These are phyloP conservation scores for Cryptosporidium bovis DNA, from an alignment of 169 alveolate species.

Conservation along the genomic window DNA sequence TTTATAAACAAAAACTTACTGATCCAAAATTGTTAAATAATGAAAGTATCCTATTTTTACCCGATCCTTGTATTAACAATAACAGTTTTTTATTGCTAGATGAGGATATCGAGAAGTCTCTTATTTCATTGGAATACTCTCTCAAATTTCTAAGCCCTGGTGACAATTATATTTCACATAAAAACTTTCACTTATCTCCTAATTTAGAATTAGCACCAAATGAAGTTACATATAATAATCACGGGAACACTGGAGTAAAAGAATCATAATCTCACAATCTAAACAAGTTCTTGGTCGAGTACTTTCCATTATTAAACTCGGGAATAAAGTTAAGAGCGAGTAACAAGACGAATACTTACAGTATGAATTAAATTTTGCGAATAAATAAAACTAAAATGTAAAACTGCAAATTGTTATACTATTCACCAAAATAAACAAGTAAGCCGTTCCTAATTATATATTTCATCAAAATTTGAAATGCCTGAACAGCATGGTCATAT, in stretches of 20 bases:
- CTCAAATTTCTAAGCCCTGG: not conserved
- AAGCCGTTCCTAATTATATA: conserved; percentile 31
- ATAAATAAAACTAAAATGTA: too few relatives aligned
- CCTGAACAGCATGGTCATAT: conserved; percentile 25
- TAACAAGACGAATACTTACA: too few relatives aligned
- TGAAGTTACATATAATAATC: too few relatives aligned
- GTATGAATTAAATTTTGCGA: too few relatives aligned
- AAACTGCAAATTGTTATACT: too few relatives aligned
- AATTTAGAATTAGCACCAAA: too few relatives aligned
- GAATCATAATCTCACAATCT: too few relatives aligned
- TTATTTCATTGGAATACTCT: conserved; percentile 3
- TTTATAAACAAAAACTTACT: conserved; percentile 19
- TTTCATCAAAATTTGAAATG: conserved; percentile 26
- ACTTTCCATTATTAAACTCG: too few relatives aligned
- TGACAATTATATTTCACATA: not conserved
- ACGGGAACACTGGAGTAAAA: too few relatives aligned
- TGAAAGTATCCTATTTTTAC: not conserved
- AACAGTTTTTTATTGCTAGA: conserved; percentile 53
- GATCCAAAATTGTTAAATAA: conserved; percentile 1
- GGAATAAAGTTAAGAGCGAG: too few relatives aligned
- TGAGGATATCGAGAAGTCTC: conserved; percentile 30
- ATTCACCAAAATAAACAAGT: not conserved
- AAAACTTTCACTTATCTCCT: too few relatives aligned
- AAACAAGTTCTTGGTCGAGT: too few relatives aligned
- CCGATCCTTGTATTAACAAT: conserved; percentile 53